Evolutionary conservation across 2,329 filamentous ascomycete genomes (phyloP).

Genomic region (Fusarium siculi): DNA sequence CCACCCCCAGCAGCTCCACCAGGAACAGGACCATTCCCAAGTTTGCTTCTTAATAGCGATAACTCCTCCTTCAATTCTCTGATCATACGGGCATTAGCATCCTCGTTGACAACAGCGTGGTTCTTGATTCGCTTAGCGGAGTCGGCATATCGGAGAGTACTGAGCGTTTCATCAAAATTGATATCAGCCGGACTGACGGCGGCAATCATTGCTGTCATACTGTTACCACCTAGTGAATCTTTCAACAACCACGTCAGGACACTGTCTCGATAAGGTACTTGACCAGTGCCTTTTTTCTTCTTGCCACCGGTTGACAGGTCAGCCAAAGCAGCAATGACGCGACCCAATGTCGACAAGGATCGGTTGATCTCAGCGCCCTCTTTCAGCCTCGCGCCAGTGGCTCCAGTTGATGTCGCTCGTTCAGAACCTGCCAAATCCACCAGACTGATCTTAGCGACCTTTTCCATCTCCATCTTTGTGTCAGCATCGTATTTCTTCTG

Average conservation of each 20-base stretch:
- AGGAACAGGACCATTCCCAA: slow-evolving; percentile 66
- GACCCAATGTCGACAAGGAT: slow-evolving; percentile 93
- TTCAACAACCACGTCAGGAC: slow-evolving; percentile 97
- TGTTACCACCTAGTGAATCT: slow-evolving; percentile 96
- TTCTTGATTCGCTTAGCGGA: slow-evolving; percentile 99
- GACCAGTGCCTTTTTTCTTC: slow-evolving; percentile 73
- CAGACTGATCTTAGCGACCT: slow-evolving; percentile 96
- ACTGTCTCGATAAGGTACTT: slow-evolving; percentile 97
- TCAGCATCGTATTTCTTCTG: slow-evolving; percentile 92
- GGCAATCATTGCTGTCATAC: slow-evolving; percentile 99
- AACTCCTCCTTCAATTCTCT: slow-evolving; percentile 96
- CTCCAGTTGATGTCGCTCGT: slow-evolving; percentile 95
- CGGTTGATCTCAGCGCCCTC: slow-evolving; percentile 99
- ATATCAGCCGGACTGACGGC: slow-evolving; percentile 98
- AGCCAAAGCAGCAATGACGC: slow-evolving; percentile 95
- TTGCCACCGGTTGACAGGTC: slow-evolving; percentile 89
- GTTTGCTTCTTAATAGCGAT: slow-evolving; percentile 84
- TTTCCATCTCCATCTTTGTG: slow-evolving; percentile 97
- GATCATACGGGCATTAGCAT: slow-evolving; percentile 99
- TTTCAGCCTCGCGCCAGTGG: slow-evolving; percentile 92
- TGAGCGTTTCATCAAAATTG: slow-evolving; percentile 97
- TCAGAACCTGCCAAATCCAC: slow-evolving; percentile 98
- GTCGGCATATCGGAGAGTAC: slow-evolving; percentile 94
- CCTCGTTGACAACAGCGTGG: slow-evolving; percentile 98
- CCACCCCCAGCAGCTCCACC: slow-evolving; percentile 59